Evolutionary conservation across 805 yeast genomes (phyloP).

Genomic region (Lachancea fermentati): DNA sequence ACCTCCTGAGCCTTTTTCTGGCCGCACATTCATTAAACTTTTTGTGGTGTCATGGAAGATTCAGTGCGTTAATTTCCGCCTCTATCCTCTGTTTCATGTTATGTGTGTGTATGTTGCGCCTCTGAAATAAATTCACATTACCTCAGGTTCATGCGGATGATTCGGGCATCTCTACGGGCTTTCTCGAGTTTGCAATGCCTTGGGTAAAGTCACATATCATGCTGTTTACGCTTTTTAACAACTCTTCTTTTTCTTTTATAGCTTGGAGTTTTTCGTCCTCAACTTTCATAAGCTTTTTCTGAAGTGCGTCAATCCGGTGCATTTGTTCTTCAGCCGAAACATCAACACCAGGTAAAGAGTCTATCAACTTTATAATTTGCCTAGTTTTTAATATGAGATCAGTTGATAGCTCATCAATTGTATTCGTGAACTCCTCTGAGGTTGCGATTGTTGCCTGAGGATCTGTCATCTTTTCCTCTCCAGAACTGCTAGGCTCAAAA

Average conservation of each 20-base stretch:
- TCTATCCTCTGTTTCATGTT: background rate
- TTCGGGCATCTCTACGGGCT: slow-evolving; percentile 1
- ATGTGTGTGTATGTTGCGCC: background rate
- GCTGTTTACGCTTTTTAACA: slow-evolving; percentile 57
- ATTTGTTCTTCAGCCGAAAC: slow-evolving; percentile 73
- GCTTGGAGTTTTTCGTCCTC: slow-evolving; percentile 55
- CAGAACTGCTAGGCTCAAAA: slow-evolving; percentile 40
- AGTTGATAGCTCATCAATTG: slow-evolving; percentile 69
- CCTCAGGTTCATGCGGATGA: too few relatives aligned
- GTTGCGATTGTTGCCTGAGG: slow-evolving; percentile 50
- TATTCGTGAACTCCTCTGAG: slow-evolving; percentile 41
- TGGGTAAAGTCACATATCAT: slow-evolving; percentile 48
- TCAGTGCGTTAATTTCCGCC: background rate
- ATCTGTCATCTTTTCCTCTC: slow-evolving; percentile 57
- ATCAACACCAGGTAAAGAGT: slow-evolving; percentile 89
- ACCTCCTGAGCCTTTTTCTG: slow-evolving; percentile 11
- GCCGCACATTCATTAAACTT: slow-evolving; percentile 12
- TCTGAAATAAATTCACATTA: too few relatives aligned
- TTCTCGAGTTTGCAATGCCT: slow-evolving; percentile 35
- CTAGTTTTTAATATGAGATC: slow-evolving; percentile 82
- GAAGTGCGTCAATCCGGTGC: slow-evolving; percentile 53
- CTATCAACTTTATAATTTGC: slow-evolving; percentile 80
- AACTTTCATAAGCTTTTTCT: slow-evolving; percentile 52
- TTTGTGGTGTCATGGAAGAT: slow-evolving; percentile 3
- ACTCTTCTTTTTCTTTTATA: slow-evolving; percentile 55